Conservation (phyloP, 768 basidiomycete species). For the Cystobasidium tubakii region DNA sequence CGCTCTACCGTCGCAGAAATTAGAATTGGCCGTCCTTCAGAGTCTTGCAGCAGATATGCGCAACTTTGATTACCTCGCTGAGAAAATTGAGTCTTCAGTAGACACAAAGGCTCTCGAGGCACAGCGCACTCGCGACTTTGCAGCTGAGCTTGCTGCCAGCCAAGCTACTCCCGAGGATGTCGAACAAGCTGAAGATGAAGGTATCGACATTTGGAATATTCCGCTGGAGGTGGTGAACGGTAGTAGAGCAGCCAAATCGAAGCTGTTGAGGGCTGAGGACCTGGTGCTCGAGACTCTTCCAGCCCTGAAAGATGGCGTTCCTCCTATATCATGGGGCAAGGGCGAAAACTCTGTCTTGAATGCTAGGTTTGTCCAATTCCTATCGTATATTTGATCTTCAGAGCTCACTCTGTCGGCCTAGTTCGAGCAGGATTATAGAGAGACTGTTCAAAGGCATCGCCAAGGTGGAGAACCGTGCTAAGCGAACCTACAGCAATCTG, state of each 20-base stretch:
- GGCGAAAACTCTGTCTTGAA: slow-evolving; percentile 8
- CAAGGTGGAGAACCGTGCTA: slow-evolving; percentile 15
- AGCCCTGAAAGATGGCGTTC: not conserved
- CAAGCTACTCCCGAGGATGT: slow-evolving; percentile 8
- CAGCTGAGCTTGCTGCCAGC: slow-evolving; percentile 7
- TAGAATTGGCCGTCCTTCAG: not conserved
- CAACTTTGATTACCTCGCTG: slow-evolving; percentile 14
- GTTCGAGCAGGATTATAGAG: slow-evolving; percentile 13
- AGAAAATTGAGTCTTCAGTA: slow-evolving; percentile 22
- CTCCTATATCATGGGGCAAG: slow-evolving; percentile 26
- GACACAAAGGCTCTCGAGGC: slow-evolving; percentile 26
- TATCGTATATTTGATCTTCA: not conserved
- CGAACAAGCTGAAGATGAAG: slow-evolving; percentile 15
- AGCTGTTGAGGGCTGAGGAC: not conserved
- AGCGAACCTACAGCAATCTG: not conserved
- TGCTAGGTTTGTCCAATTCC: not conserved
- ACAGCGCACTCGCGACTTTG: slow-evolving; percentile 9
- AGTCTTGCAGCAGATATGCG: not conserved
- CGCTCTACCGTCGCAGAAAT: not conserved
- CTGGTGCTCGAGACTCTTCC: not conserved
- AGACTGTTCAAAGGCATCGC: slow-evolving; percentile 3
- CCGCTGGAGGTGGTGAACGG: slow-evolving; percentile 16
- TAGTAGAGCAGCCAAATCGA: slow-evolving; percentile 27
- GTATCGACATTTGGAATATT: slow-evolving; percentile 33
- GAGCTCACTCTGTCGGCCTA: not conserved